A percentile compares a stretch with the other conserved stretches of the same genome.
phyloP scores from a whole-genome alignment of 2,329 filamentous ascomycete species.

The Myriosclerotinia scirpicola region DNA sequence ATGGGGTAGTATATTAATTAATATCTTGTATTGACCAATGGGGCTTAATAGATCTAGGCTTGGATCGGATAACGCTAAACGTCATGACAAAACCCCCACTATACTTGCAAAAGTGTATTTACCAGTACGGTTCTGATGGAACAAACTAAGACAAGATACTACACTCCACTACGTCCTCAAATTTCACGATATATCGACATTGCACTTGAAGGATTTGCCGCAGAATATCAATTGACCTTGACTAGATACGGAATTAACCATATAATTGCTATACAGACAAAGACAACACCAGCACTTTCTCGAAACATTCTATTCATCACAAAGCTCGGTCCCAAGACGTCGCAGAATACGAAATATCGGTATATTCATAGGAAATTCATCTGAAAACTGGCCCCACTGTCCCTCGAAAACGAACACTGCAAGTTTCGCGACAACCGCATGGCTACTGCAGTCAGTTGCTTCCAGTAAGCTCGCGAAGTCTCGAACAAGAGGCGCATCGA shows the following conservation, averaged over 20 bases:
- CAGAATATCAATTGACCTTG: background rate
- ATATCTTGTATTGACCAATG: too few species aligned
- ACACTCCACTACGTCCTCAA: background rate
- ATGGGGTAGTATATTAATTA: too few species aligned
- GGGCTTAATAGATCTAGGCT: slow-evolving; percentile 13
- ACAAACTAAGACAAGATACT: background rate
- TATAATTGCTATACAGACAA: slow-evolving; percentile 7
- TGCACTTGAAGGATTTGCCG: background rate
- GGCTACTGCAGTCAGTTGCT: slow-evolving; percentile 19
- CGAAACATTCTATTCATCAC: background rate
- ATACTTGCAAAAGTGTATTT: background rate
- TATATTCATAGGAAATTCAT: background rate
- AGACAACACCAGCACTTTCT: background rate
- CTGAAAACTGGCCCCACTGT: slow-evolving; percentile 16
- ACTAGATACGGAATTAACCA: background rate
- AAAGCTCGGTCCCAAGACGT: slow-evolving; percentile 14
- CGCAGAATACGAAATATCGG: slow-evolving; percentile 3
- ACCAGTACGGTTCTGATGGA: background rate
- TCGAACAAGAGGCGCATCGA: slow-evolving; percentile 6
- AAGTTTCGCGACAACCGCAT: slow-evolving; percentile 22
- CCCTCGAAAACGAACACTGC: slow-evolving; percentile 4
- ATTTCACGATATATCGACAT: background rate
- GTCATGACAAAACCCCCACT: slow-evolving; percentile 16
- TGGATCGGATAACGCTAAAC: slow-evolving; percentile 14
- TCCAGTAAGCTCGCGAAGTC: slow-evolving; percentile 18